Base-by-base conservation (phyloP, 176 grass and related monocot species). In the Thinopyrum elongatum region DNA sequence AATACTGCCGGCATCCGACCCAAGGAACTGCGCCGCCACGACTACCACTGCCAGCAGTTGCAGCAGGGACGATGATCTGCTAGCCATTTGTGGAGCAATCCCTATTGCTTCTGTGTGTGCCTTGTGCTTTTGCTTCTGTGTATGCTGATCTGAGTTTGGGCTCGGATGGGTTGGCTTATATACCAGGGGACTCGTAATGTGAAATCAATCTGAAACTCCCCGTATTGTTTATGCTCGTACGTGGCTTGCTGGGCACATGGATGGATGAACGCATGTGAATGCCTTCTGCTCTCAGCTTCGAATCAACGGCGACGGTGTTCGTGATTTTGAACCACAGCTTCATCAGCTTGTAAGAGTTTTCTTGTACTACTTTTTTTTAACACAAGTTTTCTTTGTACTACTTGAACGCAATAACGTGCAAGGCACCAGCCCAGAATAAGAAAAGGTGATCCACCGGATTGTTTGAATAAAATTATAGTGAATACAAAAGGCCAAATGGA, bases 31-130 rank as follows among this genome's bases (percentile, higher is more conserved):
- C 0, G 27, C 15, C 13, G 12, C 11, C 0, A 13, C 58, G 58
- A 41, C 39, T 80, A 58, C 76, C 8, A 89, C 10, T 1, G 67
- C 68, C 23, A 85, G 76, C 31, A 89, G 41, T 7, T 78, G 65
- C 39, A 74, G 39, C 12, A 80, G 16, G 0, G 23, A 57, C 80
- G 31, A 65, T 84, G 87, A 55, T 26, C 27, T 42, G 35, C 2
- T 42, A 21, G 76, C 74, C 87, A 84, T 88, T 1, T 57, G n/a
- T n/a, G n/a, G n/a, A n/a, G n/a, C n/a, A n/a, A n/a, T n/a, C n/a
- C n/a, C 19, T 70, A 35, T 23, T 77, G 62, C 33, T 59, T 76
- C 12, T 22, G 51, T 29, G 8, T 69, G 12, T 23, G 47, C 63
- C 2, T 34, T 80, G 3, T 83, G 63, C 21, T 51, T 33, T 41